These are phyloP conservation scores for Metarhizium anisopliae DNA, from an alignment of 2,329 filamentous ascomycete genomes.

Conservation along the genomic window DNA sequence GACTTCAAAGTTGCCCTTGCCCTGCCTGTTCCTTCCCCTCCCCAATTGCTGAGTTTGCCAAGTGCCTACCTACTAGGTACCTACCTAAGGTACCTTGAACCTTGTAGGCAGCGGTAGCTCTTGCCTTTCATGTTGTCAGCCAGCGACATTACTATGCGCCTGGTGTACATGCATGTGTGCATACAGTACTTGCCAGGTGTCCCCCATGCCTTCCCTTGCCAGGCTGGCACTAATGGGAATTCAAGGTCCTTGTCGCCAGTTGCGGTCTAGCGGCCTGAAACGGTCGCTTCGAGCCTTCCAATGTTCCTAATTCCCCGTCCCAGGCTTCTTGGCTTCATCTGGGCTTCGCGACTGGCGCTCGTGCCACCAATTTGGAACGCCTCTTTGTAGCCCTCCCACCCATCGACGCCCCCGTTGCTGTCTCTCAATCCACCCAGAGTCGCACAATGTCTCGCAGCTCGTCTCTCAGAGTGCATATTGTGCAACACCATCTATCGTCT, in stretches of 20 bases:
- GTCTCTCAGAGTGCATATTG: not conserved
- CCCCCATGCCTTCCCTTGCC: not conserved
- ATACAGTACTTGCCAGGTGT: not conserved
- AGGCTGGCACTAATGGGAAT: not conserved
- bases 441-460: not conserved
- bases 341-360: not conserved
- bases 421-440: not conserved
- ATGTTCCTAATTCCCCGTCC: not conserved
- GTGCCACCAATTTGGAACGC: slow-evolving; percentile 1
- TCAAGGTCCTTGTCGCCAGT: not conserved
- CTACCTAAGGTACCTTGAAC: no score
- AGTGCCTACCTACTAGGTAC: no score
- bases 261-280: slow-evolving; percentile 1
- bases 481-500: not conserved
- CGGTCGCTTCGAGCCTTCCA: not conserved
- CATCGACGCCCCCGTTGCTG: not conserved
- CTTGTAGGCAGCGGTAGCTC: no score
- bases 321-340: not conserved
- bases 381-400: not conserved
- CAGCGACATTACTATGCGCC: no score
- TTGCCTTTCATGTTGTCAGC: no score
- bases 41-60: no score
- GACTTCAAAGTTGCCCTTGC: no score
- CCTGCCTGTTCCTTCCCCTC: no score
- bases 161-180: no score